A percentile compares a stretch with the other conserved stretches of the same genome.
Conservation (phyloP, 164 flowering plant species). For the Vitis labrusca region DNA sequence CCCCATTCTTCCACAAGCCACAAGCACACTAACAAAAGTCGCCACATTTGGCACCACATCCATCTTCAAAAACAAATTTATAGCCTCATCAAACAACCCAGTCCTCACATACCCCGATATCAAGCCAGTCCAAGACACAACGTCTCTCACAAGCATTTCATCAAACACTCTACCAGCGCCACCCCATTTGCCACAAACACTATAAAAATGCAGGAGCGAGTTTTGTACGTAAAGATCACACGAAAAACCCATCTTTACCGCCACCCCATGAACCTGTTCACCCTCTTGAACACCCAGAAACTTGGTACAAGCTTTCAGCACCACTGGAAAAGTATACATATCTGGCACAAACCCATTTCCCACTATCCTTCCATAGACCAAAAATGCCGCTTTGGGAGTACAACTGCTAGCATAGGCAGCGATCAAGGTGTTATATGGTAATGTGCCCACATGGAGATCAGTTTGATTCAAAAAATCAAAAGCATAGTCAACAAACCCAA, state of each 20-base stretch:
- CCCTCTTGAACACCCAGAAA: slow-evolving; percentile 38
- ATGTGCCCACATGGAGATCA: slow-evolving; percentile 22
- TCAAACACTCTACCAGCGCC: slow-evolving; percentile 44
- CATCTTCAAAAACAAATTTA: slow-evolving; percentile 37
- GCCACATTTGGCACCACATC: slow-evolving; percentile 48
- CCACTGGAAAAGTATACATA: slow-evolving; percentile 43
- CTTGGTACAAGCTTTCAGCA: slow-evolving; percentile 46
- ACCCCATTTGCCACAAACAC: slow-evolving; percentile 38
- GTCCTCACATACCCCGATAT: slow-evolving; percentile 45
- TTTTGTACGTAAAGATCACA: slow-evolving; percentile 44
- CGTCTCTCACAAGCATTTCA: slow-evolving; percentile 55
- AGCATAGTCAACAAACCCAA: slow-evolving; percentile 18
- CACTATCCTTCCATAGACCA: slow-evolving; percentile 28
- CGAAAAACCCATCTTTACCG: slow-evolving; percentile 36
- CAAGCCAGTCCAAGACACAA: slow-evolving; percentile 56
- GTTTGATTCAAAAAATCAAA: slow-evolving; percentile 28
- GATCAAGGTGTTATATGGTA: slow-evolving; percentile 38
- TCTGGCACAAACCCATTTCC: slow-evolving; percentile 43
- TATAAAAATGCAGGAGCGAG: slow-evolving; percentile 41
- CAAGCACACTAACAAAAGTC: slow-evolving; percentile 40
- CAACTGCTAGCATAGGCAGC: slow-evolving; percentile 28
- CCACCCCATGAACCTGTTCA: slow-evolving; percentile 42
- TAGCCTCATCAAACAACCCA: slow-evolving; percentile 37
- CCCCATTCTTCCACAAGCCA: slow-evolving; percentile 40
- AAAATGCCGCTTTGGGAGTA: slow-evolving; percentile 30